Conservation (phyloP, 305 asterid genomes). For the Coffea humblotiana region DNA sequence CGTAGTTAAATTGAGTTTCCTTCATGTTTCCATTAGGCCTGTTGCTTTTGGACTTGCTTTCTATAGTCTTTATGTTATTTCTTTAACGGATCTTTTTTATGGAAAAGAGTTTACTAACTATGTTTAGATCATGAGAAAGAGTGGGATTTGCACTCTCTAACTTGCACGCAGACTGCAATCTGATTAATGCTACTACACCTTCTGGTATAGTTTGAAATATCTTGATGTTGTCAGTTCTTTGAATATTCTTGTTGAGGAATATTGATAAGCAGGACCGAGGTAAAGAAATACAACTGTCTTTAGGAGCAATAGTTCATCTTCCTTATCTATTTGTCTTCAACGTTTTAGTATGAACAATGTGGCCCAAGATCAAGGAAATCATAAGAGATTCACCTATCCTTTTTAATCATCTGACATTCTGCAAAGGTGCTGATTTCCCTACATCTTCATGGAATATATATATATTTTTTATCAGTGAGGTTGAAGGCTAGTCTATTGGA, state of each 20-base stretch:
- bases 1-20: neutral
- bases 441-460: neutral
- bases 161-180: neutral
- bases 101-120: neutral
- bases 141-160: neutral
- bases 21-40: slow-evolving; percentile 18
- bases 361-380: neutral
- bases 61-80: neutral
- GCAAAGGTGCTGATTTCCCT: neutral
- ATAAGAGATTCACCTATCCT: neutral
- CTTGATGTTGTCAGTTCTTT: neutral
- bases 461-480: neutral
- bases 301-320: no score
- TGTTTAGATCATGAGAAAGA: neutral
- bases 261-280: neutral
- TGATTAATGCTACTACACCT: neutral
- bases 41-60: slow-evolving; percentile 1
- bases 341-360: neutral
- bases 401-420: neutral
- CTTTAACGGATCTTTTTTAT: neutral
- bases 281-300: neutral
- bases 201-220: neutral
- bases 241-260: neutral
- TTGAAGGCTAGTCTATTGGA: neutral
- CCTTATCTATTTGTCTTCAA: neutral